These are phyloP conservation scores for Magnaporthiopsis incrustans DNA, from an alignment of 2,329 filamentous ascomycete genomes.

Conservation along the genomic window DNA sequence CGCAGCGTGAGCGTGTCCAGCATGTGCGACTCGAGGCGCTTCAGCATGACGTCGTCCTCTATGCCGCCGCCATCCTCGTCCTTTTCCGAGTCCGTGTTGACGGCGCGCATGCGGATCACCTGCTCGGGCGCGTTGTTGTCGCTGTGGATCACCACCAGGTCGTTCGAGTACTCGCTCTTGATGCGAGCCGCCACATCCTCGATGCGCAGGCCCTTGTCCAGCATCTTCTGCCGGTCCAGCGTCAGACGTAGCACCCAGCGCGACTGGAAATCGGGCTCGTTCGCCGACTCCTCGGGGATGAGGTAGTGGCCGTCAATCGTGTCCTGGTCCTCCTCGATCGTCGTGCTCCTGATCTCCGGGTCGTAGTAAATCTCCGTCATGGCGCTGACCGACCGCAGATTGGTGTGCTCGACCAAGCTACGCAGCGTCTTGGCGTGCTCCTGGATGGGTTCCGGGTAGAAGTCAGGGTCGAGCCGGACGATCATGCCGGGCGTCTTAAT, in stretches of 20 bases:
- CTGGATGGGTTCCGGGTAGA: conserved; percentile 48
- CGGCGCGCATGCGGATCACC: conserved; percentile 84
- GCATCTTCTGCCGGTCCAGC: conserved; percentile 84
- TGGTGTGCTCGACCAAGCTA: conserved; percentile 89
- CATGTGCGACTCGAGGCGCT: conserved; percentile 84
- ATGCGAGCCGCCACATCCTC: conserved; percentile 85
- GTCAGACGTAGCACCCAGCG: conserved; percentile 93
- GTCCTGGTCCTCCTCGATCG: conserved; percentile 79
- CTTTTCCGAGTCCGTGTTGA: conserved; percentile 61
- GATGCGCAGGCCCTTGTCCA: conserved; percentile 88
- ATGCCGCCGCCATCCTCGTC: conserved; percentile 52
- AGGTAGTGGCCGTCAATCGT: conserved; percentile 97
- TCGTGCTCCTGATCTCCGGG: conserved; percentile 77
- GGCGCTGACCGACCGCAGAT: conserved; percentile 81
- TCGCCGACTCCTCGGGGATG: conserved; percentile 69
- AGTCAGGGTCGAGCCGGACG: conserved; percentile 65
- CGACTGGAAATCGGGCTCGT: conserved; percentile 65
- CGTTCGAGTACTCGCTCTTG: conserved; percentile 77
- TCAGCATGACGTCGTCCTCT: conserved; percentile 87
- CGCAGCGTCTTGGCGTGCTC: conserved; percentile 79
- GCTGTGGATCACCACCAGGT: conserved; percentile 90
- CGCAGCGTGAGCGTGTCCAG: conserved; percentile 86
- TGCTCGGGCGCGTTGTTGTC: conserved; percentile 97
- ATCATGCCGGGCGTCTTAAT: conserved; percentile 99
- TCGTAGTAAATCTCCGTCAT: conserved; percentile 97